A percentile compares a stretch with the other conserved stretches of the same genome.
Conservation (phyloP, 1,284 basidiomycete species). For the Moesziomyces aphidis region DNA sequence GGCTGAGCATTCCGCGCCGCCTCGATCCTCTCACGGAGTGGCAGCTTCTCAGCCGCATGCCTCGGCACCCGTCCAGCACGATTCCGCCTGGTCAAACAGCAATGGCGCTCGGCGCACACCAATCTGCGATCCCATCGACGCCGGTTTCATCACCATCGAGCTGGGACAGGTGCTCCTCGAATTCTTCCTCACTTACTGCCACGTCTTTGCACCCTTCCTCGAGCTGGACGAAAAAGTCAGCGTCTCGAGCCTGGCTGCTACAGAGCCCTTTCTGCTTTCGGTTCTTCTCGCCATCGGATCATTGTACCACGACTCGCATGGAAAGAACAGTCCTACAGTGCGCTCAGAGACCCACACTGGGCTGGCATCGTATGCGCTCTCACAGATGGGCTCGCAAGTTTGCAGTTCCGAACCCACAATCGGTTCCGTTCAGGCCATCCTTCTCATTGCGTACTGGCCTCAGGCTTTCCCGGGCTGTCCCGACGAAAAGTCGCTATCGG, state of each 20-base stretch:
- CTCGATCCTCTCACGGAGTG: slow-evolving; percentile 1
- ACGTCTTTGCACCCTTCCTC: slow-evolving; percentile 43
- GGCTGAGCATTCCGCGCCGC: slow-evolving; percentile 5
- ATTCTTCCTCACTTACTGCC: slow-evolving; percentile 38
- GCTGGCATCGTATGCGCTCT: slow-evolving; percentile 19
- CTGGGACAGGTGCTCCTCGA: slow-evolving; percentile 35
- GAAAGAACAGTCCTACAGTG: slow-evolving; percentile 2
- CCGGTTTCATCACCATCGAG: slow-evolving; percentile 34
- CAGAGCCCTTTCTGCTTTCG: slow-evolving; percentile 36
- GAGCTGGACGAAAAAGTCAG: slow-evolving; percentile 23
- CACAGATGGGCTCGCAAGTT: slow-evolving; percentile 21
- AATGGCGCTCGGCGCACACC: slow-evolving; percentile 6
- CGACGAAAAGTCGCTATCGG: slow-evolving; percentile 28
- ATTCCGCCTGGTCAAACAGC: neutral
- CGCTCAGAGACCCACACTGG: slow-evolving; percentile 28
- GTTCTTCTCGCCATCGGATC: slow-evolving; percentile 31
- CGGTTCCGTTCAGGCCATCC: slow-evolving; percentile 32
- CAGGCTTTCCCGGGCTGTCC: slow-evolving; percentile 40
- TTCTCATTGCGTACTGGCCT: slow-evolving; percentile 43
- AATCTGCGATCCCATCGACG: slow-evolving; percentile 17
- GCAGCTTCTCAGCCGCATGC: neutral
- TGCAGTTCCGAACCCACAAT: slow-evolving; percentile 23
- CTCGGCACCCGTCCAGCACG: neutral
- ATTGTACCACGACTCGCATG: slow-evolving; percentile 32
- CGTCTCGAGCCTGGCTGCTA: slow-evolving; percentile 10